Conservation (phyloP, 176 grass and related monocot species). For the Bonia amplexicaulis region DNA sequence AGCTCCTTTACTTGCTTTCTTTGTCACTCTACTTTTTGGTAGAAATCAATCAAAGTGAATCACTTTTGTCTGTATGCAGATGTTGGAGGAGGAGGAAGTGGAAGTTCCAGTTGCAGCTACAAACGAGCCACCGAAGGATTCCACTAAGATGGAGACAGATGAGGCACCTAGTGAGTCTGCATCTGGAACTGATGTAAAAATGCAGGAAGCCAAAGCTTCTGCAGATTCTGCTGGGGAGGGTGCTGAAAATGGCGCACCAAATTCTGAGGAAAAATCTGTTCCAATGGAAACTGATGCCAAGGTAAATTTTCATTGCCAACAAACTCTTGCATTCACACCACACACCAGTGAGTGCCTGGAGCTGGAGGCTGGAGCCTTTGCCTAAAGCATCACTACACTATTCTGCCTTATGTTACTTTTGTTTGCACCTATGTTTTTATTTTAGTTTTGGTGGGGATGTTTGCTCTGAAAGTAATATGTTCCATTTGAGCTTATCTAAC, state of each 20-base stretch:
- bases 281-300: slow-evolving; percentile 91
- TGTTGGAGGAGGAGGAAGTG: slow-evolving; percentile 77
- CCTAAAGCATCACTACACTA: background rate
- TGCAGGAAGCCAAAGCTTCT: slow-evolving; percentile 57
- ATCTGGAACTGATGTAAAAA: slow-evolving; percentile 52
- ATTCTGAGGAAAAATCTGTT: slow-evolving; percentile 59
- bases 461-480: background rate
- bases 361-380: background rate
- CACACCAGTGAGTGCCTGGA: background rate
- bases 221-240: slow-evolving; percentile 32
- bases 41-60: background rate
- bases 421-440: background rate
- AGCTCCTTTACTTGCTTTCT: background rate
- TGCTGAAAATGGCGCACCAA: slow-evolving; percentile 63
- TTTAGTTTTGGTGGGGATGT: background rate
- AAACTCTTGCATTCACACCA: background rate
- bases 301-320: slow-evolving; percentile 29
- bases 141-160: slow-evolving; percentile 73
- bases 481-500: background rate
- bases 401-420: background rate
- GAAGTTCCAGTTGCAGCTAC: slow-evolving; percentile 58
- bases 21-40: background rate
- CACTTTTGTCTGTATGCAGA: slow-evolving; percentile 32
- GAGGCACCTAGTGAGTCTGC: slow-evolving; percentile 36
- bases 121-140: slow-evolving; percentile 44